Base-by-base conservation (phyloP, 2,329 filamentous ascomycete genomes). In the Penicillium sp. region DNA sequence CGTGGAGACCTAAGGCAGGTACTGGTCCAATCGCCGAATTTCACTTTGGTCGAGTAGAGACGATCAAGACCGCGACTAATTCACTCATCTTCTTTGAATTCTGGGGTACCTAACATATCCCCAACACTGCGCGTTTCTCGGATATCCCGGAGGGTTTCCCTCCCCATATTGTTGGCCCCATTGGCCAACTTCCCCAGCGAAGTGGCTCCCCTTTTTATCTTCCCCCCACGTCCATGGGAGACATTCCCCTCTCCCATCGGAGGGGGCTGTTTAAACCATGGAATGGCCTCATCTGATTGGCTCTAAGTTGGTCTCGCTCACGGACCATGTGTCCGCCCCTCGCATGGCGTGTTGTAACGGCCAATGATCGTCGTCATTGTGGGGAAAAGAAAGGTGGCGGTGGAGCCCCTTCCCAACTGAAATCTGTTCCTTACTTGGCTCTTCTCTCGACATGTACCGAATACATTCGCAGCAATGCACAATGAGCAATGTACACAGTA, bases 321-420 rank as follows among this genome's bases (percentile, higher is more conserved):
- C 55, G 54, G 58, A 52, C 58, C 58, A 61, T 59, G 57, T 58
- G 52, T 58, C 57, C 56, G 48, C 56, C 58, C 58, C 58, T 61
- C 58, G 58, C 57, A 60, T 61, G 58, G 58, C 53, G 55, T 58
- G 18, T 22, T 40, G 28, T 11, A 42, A 40, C 41, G 28, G 36
- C 58, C 58, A 61, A 61, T 61, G 33, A 55, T 38, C 47, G n/a
- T 35, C 34, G 2, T 3, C 0, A 7, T 4, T 22, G 51, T 58
- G 59, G 58, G 46, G 53, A 41, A 49, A 50, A 29, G 7, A 25
- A 37, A 37, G 25, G 51, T 55, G 59, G 56, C 54, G 57, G 57
- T 57, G 55, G 52, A 51, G 41, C 44, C 44, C 49, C 38, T 47
- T 56, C 52, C 45, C 35, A 52, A 43, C 27, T 19, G 39, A 30